A percentile compares a stretch with the other conserved stretches of the same genome.
These are phyloP conservation scores for Leccinum subrobustum DNA, from an alignment of 1,284 basidiomycete genomes.

Conservation along the genomic window DNA sequence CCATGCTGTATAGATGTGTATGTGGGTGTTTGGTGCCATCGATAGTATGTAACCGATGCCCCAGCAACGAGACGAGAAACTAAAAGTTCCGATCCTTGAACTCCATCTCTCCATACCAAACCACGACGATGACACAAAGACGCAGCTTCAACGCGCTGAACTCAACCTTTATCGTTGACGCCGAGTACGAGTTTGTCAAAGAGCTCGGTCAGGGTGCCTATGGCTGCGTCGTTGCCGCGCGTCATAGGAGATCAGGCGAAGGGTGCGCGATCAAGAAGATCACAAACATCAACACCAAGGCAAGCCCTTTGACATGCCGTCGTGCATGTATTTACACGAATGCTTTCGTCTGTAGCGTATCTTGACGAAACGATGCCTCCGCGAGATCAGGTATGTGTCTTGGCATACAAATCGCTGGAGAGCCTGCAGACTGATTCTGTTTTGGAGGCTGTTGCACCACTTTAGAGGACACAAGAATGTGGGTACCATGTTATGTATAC, in stretches of 20 bases:
- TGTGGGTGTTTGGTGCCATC: constrained; percentile 15
- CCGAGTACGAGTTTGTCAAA: constrained; percentile 92
- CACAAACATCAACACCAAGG: constrained; percentile 96
- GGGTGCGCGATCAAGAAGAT: constrained; percentile 97
- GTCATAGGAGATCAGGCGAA: constrained; percentile 82
- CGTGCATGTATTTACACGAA: not conserved
- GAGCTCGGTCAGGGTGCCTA: constrained; percentile 95
- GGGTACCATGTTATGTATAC: constrained; percentile 21
- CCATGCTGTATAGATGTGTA: not conserved
- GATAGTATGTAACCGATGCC: constrained; percentile 22
- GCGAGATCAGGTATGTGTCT: constrained; percentile 80
- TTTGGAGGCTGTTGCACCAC: constrained; percentile 80
- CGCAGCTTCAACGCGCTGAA: constrained; percentile 80
- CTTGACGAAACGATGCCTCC: constrained; percentile 90
- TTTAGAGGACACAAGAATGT: constrained; percentile 98
- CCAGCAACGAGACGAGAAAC: constrained; percentile 6
- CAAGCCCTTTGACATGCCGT: constrained; percentile 26
- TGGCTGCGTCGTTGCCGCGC: constrained; percentile 87
- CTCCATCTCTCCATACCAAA: constrained; percentile 10
- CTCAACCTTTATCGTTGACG: constrained; percentile 84
- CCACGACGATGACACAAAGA: constrained; percentile 40
- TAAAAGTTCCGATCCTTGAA: not conserved
- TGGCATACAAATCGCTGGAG: not conserved
- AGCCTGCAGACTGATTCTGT: constrained; percentile 8
- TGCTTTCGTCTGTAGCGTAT: constrained; percentile 60